Evolutionary conservation across 2,329 filamentous ascomycete species (phyloP), one percentile per base, ranked within the genome.

Genomic region (Domatiomyces globalis): DNA sequence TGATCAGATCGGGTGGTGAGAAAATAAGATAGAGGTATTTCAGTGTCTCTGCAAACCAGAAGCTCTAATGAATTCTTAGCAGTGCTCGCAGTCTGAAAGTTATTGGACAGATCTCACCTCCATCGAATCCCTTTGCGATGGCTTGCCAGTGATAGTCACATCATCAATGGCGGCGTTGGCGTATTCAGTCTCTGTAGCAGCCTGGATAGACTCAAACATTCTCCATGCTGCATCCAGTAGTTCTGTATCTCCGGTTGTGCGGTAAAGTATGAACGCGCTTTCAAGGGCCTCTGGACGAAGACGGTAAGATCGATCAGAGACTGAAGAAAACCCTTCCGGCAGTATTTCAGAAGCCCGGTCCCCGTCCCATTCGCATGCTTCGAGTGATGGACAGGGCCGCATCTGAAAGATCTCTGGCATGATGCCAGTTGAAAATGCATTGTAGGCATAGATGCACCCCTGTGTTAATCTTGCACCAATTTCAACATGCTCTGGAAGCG

Each of bases 191-290:
- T 73, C 70, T 1, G 86, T 88, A 29, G 79, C 74, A 33, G 74
- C 74, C 51, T 84, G 73, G 48, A 92, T 80, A 18, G 83, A 74
- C 56, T 80, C 70, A 64, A 87, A 95, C 86, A 95, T 94, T 48
- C 73, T 72, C 88, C 88, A 95, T 15, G 86, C 89, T 58, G 84
- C 83, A 25, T 94, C 86, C 64, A 84, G 83, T 75, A 86, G 87
- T 4, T 68, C 66, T 1, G 74, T 68, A 57, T 92, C 84, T 46
- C 87, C 88, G 0, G 87, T 94, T 67, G 94, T 87, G 63, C 88
- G 85, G 70, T 94, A 92, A 73, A 94, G 83, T 69, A 89, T 85
- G 76, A 87, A 94, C 12, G 94, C 81, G 0, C 83, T 87, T 62
- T 94, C 87, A 60, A 94, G 88, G 0, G 85, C 86, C 71, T 94